Evolutionary conservation across 805 yeast genomes (phyloP).

Genomic region (Jamesozyma rosinii): DNA sequence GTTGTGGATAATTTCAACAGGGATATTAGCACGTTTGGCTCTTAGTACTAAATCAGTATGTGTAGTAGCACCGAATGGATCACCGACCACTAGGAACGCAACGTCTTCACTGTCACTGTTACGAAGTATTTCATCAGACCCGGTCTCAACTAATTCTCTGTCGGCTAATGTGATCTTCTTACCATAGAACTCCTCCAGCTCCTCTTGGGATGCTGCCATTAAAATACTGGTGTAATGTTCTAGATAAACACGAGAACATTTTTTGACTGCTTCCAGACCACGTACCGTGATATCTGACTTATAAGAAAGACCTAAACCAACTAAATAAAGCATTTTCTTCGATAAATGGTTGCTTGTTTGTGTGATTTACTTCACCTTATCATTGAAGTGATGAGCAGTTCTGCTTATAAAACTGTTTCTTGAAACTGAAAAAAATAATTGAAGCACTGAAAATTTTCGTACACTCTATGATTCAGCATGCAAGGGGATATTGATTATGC

Average conservation of each 20-base stretch:
- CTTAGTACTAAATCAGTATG: constrained; percentile 90
- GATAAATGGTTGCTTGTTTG: neutral
- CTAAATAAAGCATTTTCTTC: constrained; percentile 64
- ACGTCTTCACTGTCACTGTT: constrained; percentile 74
- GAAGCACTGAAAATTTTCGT: too few species aligned
- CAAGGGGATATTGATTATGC: too few species aligned
- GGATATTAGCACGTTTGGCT: constrained; percentile 75
- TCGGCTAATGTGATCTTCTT: constrained; percentile 81
- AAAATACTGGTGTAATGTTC: constrained; percentile 93
- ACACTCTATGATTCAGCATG: too few species aligned
- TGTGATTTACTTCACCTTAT: neutral
- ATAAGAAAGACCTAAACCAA: constrained; percentile 86
- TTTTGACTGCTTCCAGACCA: constrained; percentile 75
- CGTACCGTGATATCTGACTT: constrained; percentile 88
- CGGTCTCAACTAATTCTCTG: constrained; percentile 86
- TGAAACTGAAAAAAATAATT: too few species aligned
- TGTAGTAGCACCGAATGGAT: constrained; percentile 96
- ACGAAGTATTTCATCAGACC: constrained; percentile 71
- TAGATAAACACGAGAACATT: constrained; percentile 81
- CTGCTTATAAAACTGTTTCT: neutral
- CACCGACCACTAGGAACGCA: constrained; percentile 94
- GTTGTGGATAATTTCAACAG: constrained; percentile 78
- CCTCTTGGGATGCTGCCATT: constrained; percentile 78
- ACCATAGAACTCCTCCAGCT: constrained; percentile 77
- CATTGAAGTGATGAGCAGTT: neutral